Evolutionary conservation across 2,329 filamentous ascomycete genomes (phyloP).

Genomic region (Colletotrichum lupini): DNA sequence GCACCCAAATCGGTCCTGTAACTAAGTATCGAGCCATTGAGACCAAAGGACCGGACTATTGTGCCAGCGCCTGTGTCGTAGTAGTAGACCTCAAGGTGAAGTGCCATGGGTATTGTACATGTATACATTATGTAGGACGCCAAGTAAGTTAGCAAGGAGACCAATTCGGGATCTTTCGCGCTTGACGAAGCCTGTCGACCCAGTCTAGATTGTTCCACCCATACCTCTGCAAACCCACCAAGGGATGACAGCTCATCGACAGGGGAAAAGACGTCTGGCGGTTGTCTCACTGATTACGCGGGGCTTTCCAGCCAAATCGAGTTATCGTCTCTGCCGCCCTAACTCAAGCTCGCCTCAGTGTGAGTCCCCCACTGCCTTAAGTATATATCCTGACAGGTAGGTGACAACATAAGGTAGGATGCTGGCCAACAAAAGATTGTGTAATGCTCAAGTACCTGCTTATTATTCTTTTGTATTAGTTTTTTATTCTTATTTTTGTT

Average conservation of each 20-base stretch:
- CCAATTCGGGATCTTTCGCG: background rate
- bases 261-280: background rate
- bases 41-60: background rate
- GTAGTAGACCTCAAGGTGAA: background rate
- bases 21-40: background rate
- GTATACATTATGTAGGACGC: background rate
- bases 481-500: too few relatives aligned
- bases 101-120: background rate
- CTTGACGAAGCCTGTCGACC: background rate
- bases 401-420: too few relatives aligned
- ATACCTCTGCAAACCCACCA: background rate
- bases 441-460: too few relatives aligned
- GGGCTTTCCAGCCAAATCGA: too few relatives aligned
- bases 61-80: background rate
- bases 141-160: background rate
- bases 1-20: slow-evolving; percentile 40
- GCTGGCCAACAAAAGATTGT: too few relatives aligned
- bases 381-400: too few relatives aligned
- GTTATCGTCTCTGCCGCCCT: too few relatives aligned
- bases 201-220: background rate
- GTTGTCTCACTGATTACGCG: too few relatives aligned
- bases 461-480: too few relatives aligned
- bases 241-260: background rate
- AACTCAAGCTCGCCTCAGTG: too few relatives aligned
- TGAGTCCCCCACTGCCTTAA: too few relatives aligned